Base-by-base conservation (phyloP, 495 filamentous ascomycete species). In the Saxispiralis lemnorum region DNA sequence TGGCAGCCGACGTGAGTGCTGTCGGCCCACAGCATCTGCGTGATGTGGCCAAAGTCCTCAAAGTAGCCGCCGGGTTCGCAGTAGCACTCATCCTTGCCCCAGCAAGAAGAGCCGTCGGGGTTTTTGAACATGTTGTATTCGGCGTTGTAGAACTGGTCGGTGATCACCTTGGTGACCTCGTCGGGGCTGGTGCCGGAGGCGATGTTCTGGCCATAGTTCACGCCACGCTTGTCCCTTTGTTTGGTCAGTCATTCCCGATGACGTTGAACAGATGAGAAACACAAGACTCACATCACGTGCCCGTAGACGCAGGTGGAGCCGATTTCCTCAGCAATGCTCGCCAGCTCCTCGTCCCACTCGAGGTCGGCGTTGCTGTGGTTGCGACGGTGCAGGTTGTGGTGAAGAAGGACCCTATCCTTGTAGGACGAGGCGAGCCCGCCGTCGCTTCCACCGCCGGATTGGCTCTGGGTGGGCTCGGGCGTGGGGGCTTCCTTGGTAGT, bases 121-220 rank as follows among this genome's bases (percentile, higher is more conserved):
- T 42, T 41, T 11, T 57, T 48, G 56, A 63, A 76, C 56, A 58
- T 63, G 20, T 53, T 54, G 47, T 78, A 66, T 61, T 94, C 86
- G 54, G 71, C 66, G 59, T 92, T 83, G 73, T 93, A 93, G 76
- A 84, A 88, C 61, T 73, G 58, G 56, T 84, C 71, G 57, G 72
- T 79, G 59, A 86, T 73, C 45, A 77, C 71, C 48, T 66, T 62
- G 37, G 72, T 71, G 46, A 83, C 63, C 4, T 78, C 65, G 39
- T 58, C 60, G 11, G 57, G 51, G 10, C 52, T 44, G 33, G 62
- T 63, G 33, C 65, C 63, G 31, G 61, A 60, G 48, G 69, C 82
- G 38, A 93, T 76, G 72, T 94, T 94, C 63, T 94, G 86, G 39
- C 86, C 85, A 52, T 89, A 88, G 34, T 68, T 68, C 41, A 73